A percentile compares a stretch with the other conserved stretches of the same genome.
phyloP scores from a whole-genome alignment of 2,329 filamentous ascomycete genomes.

The Bipolaris oryzae region DNA sequence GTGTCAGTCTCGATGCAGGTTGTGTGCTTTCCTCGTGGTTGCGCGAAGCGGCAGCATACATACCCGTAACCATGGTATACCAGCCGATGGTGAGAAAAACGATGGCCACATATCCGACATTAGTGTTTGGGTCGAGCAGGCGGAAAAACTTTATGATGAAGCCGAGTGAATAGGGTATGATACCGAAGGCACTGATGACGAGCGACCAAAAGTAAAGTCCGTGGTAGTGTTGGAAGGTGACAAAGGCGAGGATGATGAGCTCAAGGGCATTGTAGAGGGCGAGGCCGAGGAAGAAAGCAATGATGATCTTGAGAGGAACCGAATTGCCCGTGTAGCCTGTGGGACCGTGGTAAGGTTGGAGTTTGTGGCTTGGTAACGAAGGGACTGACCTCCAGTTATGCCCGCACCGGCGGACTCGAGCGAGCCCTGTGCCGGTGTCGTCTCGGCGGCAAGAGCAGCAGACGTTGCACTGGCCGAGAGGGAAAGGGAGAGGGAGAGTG shows the following conservation, averaged over 20 bases:
- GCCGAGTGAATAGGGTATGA: conserved; percentile 56
- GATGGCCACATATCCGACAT: conserved; percentile 48
- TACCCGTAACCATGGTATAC: conserved; percentile 63
- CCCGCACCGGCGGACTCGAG: conserved; percentile 39
- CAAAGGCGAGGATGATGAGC: conserved; percentile 54
- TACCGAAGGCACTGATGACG: conserved; percentile 51
- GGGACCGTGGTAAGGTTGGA: not conserved
- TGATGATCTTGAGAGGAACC: conserved; percentile 37
- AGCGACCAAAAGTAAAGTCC: conserved; percentile 60
- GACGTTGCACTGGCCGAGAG: conserved; percentile 12
- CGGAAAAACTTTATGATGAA: conserved; percentile 55
- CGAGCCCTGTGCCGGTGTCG: conserved; percentile 37
- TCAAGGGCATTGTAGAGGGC: conserved; percentile 53
- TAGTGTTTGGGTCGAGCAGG: conserved; percentile 32
- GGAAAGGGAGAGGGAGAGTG: conserved; percentile 17
- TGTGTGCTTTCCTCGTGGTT: no score
- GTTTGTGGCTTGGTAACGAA: not conserved
- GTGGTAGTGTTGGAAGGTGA: conserved; percentile 55
- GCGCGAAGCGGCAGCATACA: not conserved
- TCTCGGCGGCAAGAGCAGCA: conserved; percentile 15
- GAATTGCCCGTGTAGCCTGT: conserved; percentile 43
- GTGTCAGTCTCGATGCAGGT: not conserved
- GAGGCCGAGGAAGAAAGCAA: conserved; percentile 47
- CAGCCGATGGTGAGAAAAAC: conserved; percentile 59
- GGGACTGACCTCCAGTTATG: conserved; percentile 38